Percentiles rank a stretch among this genome's conserved stretches.
Evolutionary conservation across 148 eudicot species (phyloP).

Genomic region (Chenopodium formosanum): DNA sequence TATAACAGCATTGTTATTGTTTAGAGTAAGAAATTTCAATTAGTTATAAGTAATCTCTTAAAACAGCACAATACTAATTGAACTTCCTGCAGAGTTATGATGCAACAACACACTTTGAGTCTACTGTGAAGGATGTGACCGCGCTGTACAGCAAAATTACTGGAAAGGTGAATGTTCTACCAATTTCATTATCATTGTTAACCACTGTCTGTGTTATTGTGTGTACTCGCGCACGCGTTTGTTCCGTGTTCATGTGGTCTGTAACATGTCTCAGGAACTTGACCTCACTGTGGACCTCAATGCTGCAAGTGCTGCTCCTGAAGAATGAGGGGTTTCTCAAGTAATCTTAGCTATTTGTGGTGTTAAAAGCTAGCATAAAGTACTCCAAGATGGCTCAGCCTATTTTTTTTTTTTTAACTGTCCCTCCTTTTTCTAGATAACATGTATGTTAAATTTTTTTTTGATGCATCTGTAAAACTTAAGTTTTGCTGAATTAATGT

Average conservation of each 20-base stretch:
- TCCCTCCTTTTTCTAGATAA: neutral
- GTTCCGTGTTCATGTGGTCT: neutral
- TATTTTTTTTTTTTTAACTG: neutral
- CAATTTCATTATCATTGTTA: neutral
- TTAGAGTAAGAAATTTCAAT: neutral
- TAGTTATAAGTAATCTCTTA: neutral
- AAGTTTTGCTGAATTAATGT: neutral
- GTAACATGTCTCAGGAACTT: conserved; percentile 44
- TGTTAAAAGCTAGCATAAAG: conserved; percentile 3
- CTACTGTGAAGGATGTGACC: conserved; percentile 65
- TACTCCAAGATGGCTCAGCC: neutral
- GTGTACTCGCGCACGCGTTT: neutral
- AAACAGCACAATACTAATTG: neutral
- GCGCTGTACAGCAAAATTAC: conserved; percentile 67
- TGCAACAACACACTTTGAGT: conserved; percentile 75
- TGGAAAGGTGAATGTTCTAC: conserved; percentile 52
- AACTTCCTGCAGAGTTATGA: conserved; percentile 60
- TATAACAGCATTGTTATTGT: neutral
- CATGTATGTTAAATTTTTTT: neutral
- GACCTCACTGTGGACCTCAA: conserved; percentile 75
- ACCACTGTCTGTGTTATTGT: neutral
- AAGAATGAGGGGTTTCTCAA: conserved; percentile 36
- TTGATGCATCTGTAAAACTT: neutral
- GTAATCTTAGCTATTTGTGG: neutral
- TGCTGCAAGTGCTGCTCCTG: conserved; percentile 68